Percentiles rank a stretch among this genome's conserved stretches.
phyloP scores from a whole-genome alignment of 148 eudicot genomes.

The Cornus kousa region DNA sequence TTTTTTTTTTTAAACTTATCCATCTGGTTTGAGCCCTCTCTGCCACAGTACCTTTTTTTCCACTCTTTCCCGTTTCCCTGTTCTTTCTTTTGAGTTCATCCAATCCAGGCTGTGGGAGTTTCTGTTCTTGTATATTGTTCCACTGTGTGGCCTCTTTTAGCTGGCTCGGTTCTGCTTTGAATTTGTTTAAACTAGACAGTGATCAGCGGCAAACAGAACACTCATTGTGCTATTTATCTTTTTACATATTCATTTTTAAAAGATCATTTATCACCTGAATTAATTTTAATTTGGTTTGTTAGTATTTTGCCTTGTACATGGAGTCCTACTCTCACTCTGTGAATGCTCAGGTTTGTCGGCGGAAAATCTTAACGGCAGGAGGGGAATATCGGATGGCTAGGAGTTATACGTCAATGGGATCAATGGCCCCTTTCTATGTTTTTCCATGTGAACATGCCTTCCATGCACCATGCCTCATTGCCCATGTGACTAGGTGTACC shows the following conservation, averaged over 20 bases:
- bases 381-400: constrained; percentile 68
- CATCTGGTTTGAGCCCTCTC: not conserved
- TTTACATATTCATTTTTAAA: not conserved
- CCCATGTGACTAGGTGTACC: constrained; percentile 86
- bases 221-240: not conserved
- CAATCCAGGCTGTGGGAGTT: not conserved
- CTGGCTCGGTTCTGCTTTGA: not conserved
- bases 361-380: constrained; percentile 64
- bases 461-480: constrained; percentile 88
- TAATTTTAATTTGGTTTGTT: not conserved
- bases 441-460: constrained; percentile 96
- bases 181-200: not conserved
- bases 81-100: not conserved
- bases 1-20: not conserved
- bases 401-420: constrained; percentile 77
- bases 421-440: constrained; percentile 98
- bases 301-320: not conserved
- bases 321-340: constrained; percentile 5
- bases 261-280: not conserved
- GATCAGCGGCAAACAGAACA: not conserved
- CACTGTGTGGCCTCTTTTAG: not conserved
- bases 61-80: not conserved
- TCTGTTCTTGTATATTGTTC: not conserved
- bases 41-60: not conserved
- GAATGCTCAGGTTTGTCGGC: constrained; percentile 62